Conservation (phyloP, 768 basidiomycete genomes). For the Xerocomellus amylosporus region DNA sequence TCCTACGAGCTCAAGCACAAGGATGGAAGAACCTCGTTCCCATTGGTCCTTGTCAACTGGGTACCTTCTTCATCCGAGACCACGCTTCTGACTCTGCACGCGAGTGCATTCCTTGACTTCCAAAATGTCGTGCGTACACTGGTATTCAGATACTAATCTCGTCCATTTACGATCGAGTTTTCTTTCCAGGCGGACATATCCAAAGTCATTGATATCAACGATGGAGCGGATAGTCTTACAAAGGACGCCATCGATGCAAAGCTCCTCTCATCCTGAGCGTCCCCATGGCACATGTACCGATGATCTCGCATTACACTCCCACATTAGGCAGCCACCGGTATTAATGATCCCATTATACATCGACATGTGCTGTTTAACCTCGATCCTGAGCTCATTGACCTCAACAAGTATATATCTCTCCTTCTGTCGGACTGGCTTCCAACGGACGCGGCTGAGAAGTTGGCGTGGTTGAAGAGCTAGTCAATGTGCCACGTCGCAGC, state of each 20-base stretch:
- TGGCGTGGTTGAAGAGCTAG: neutral
- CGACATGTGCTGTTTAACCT: neutral
- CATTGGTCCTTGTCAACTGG: conserved; percentile 88
- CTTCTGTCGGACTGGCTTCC: neutral
- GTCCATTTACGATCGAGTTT: neutral
- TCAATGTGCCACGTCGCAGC: neutral
- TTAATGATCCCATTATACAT: neutral
- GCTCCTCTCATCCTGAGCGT: conserved; percentile 34
- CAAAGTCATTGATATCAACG: conserved; percentile 78
- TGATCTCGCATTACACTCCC: neutral
- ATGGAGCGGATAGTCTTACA: conserved; percentile 80
- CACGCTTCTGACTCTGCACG: conserved; percentile 74
- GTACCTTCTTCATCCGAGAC: conserved; percentile 75
- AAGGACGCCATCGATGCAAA: conserved; percentile 66
- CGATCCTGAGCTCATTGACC: neutral
- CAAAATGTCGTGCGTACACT: conserved; percentile 65
- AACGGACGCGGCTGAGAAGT: neutral
- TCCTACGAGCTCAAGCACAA: conserved; percentile 77
- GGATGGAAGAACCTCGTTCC: conserved; percentile 84
- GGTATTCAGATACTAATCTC: neutral
- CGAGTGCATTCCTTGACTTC: conserved; percentile 77
- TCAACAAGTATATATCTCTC: conserved; percentile 4
- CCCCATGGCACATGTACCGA: neutral
- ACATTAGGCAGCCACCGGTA: neutral
- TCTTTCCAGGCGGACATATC: conserved; percentile 62